phyloP scores from a whole-genome alignment of 1,284 basidiomycete genomes.

The Cutaneotrichosporon sp. region DNA sequence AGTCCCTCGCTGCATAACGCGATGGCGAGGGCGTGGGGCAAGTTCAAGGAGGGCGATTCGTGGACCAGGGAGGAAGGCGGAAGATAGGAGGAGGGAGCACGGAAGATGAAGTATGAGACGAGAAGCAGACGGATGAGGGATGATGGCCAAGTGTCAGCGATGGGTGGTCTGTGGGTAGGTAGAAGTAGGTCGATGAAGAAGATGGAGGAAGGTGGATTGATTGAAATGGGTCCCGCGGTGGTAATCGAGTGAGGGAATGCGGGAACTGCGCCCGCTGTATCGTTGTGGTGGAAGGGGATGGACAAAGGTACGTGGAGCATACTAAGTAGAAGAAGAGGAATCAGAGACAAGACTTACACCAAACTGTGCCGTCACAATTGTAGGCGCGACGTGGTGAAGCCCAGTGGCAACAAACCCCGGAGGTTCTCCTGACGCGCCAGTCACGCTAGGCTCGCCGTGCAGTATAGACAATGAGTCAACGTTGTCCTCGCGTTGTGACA shows the following conservation, averaged over 20 bases:
- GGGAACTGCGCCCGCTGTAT: neutral
- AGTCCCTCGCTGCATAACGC: constrained; percentile 28
- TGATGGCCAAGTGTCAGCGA: neutral
- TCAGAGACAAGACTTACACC: neutral
- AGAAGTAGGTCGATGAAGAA: neutral
- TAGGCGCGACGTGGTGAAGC: neutral
- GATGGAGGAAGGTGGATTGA: neutral
- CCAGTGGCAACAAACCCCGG: neutral
- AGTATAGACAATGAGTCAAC: neutral
- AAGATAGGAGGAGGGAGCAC: constrained; percentile 4
- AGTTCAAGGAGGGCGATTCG: neutral
- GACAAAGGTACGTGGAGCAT: neutral
- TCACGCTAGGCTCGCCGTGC: neutral
- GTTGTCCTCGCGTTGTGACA: neutral
- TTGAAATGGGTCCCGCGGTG: neutral
- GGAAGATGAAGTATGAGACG: neutral
- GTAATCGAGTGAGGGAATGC: neutral
- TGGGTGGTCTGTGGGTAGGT: neutral
- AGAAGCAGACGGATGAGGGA: neutral
- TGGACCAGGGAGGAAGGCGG: neutral
- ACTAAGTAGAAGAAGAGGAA: neutral
- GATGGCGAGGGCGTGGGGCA: constrained; percentile 1
- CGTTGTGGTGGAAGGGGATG: neutral
- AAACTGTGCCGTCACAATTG: neutral
- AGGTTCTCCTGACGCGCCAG: neutral